These are phyloP conservation scores for Pulveroboletus sp. DNA, from an alignment of 768 basidiomycete genomes.

Conservation along the genomic window DNA sequence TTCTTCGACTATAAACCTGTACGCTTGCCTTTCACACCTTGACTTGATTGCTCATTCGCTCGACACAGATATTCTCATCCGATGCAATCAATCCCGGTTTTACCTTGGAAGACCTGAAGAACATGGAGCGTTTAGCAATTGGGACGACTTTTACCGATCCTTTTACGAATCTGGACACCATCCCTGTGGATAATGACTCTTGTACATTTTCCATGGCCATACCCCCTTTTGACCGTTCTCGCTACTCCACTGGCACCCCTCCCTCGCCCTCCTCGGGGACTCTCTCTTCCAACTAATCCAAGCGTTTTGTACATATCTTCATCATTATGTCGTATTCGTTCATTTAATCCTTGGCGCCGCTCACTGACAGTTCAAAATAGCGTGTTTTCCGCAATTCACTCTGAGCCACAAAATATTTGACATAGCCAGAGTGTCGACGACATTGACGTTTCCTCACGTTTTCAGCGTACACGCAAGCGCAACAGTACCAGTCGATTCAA, in stretches of 20 bases:
- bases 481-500: not conserved
- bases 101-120: conserved; percentile 8
- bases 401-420: not conserved
- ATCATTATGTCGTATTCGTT: not conserved
- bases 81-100: not conserved
- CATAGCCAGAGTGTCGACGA: not conserved
- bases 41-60: not conserved
- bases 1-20: conserved; percentile 16
- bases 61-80: not conserved
- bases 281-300: conserved; percentile 1
- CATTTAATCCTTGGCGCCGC: not conserved
- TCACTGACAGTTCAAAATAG: not conserved
- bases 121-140: conserved; percentile 16
- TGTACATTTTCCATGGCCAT: conserved; percentile 4
- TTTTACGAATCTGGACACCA: conserved; percentile 7
- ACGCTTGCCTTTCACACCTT: not conserved
- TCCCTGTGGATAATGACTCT: not conserved
- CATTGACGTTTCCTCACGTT: conserved; percentile 1
- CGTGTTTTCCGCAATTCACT: not conserved
- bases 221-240: conserved; percentile 18
- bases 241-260: conserved; percentile 10
- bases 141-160: conserved; percentile 24
- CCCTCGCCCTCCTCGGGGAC: conserved; percentile 11
- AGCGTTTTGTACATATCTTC: not conserved
- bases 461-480: not conserved